Conservation (phyloP, 495 filamentous ascomycete genomes). For the Penicillium diatomitis region DNA sequence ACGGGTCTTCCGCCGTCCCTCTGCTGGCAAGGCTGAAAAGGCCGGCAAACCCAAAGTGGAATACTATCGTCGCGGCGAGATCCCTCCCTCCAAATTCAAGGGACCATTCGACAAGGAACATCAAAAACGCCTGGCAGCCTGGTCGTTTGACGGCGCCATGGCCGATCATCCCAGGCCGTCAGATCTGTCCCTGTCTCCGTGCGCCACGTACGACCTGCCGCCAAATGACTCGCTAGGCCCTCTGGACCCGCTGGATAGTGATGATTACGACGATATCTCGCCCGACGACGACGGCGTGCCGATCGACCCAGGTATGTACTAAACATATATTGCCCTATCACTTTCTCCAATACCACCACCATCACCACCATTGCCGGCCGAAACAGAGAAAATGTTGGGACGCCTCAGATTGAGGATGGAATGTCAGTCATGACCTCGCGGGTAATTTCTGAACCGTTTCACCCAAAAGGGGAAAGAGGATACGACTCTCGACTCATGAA, state of each 20-base stretch:
- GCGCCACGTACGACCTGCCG: slow-evolving; percentile 21
- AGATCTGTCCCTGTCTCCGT: slow-evolving; percentile 33
- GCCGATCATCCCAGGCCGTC: slow-evolving; percentile 26
- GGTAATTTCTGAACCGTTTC: not conserved
- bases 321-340: not conserved
- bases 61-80: slow-evolving; percentile 42
- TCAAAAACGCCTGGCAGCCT: slow-evolving; percentile 39
- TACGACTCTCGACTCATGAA: no score
- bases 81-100: slow-evolving; percentile 43
- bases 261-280: slow-evolving; percentile 7
- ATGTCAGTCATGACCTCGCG: not conserved
- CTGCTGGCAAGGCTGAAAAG: slow-evolving; percentile 15
- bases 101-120: slow-evolving; percentile 45
- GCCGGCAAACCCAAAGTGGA: slow-evolving; percentile 36
- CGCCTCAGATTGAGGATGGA: no score
- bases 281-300: slow-evolving; percentile 18
- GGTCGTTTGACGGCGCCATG: slow-evolving; percentile 37
- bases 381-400: no score
- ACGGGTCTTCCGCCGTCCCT: slow-evolving; percentile 29
- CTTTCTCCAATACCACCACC: not conserved
- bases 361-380: not conserved
- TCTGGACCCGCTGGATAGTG: not conserved
- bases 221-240: not conserved
- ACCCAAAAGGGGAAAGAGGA: no score
- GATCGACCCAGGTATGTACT: slow-evolving; percentile 29